Base-by-base conservation (phyloP, 805 yeast species). In the Lachancea meyersii region DNA sequence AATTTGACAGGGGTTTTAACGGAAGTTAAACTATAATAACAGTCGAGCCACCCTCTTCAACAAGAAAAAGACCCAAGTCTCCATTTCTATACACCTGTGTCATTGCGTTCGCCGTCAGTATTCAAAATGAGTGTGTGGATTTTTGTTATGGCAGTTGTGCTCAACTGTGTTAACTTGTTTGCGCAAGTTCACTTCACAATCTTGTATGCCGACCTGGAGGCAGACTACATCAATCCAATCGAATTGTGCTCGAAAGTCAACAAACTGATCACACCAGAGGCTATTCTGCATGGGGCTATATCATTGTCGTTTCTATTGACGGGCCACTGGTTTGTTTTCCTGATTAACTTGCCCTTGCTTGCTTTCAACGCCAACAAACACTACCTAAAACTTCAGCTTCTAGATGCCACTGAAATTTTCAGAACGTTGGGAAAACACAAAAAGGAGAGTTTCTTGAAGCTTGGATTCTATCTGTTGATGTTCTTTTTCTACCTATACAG, bases 331-430 rank as follows among this genome's bases (percentile, higher is more conserved):
- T 78, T 87, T 62, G 79, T 87, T 18, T 82, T 91, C 65, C 67
- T 89, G 57, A 64, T 93, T 60, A 86, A 86, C 66, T 68, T 80
- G 51, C 97, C 97, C 36, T 71, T 93, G 49, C 67, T 86, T 42
- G 93, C 88, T 22, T 93, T 73, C 73, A 93, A 93, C 63, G 79
- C 71, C 46, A 82, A 83, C 71, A 86, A 86, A 65, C 77, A 86
- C 58, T 67, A 81, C 64, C 78, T 77, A 55, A 87, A 86, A 67
- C 80, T 81, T 63, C 89, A 91, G 63, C 70, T 86, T 50, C 79
- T 89, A 64, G 98, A 93, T 65, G 97, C 97, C 46, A 91, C 98
- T 34, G 97, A 91, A 67, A 93, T 91, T 58, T 93, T 93, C 70
- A 79, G 97, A 72, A 89, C 97, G 32, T 76, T 91, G 60, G 77